These are phyloP conservation scores for Chaetomium sp. DNA, from an alignment of 2,329 filamentous ascomycete genomes.

Conservation along the genomic window DNA sequence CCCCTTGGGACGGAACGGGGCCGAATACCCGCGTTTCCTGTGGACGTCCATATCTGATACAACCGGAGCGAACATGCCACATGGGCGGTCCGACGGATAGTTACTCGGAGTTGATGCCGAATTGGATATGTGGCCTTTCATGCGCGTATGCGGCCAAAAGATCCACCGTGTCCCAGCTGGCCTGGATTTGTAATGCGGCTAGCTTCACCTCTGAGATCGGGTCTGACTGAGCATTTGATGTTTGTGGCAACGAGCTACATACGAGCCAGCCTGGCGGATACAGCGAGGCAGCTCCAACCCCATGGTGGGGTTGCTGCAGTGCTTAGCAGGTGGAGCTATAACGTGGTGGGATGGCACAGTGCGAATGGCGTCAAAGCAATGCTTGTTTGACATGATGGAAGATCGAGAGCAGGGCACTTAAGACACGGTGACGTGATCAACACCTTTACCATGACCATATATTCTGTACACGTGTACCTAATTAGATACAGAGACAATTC, in stretches of 20 bases:
- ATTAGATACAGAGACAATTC: background rate
- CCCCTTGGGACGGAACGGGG: constrained; percentile 24
- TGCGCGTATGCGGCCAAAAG: background rate
- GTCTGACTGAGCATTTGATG: background rate
- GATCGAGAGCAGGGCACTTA: background rate
- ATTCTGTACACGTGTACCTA: too few relatives aligned
- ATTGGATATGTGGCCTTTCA: constrained; percentile 13
- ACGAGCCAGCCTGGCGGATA: background rate
- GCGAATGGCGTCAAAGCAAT: background rate
- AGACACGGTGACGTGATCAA: background rate
- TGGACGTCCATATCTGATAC: background rate
- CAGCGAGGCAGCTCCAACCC: background rate
- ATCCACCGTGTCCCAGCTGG: background rate
- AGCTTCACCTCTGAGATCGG: background rate
- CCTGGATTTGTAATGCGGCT: background rate
- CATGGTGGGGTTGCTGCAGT: constrained; percentile 15
- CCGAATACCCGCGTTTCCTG: background rate
- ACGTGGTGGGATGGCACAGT: too few relatives aligned
- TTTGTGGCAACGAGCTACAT: constrained; percentile 1
- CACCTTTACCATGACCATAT: background rate
- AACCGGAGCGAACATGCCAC: background rate
- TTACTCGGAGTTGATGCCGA: background rate
- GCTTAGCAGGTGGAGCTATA: background rate
- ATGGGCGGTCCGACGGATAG: background rate
- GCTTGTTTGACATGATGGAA: background rate